phyloP scores from a whole-genome alignment of 139 green algal genomes.

The Protoeuglena noctilucae region DNA sequence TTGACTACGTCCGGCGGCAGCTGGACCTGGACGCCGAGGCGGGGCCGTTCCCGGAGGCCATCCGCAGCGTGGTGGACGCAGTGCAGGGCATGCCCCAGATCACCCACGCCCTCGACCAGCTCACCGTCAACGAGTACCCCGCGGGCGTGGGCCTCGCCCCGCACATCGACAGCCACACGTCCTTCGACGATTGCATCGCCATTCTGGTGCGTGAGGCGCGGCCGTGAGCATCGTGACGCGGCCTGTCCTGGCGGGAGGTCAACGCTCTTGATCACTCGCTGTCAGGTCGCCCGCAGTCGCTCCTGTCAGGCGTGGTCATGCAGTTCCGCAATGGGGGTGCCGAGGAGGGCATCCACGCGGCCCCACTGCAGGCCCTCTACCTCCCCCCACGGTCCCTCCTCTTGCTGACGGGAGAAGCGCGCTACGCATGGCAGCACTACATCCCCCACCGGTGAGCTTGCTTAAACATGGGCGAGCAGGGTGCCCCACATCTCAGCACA shows the following conservation, averaged over 20 bases:
- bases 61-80: slow-evolving; percentile 12
- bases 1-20: slow-evolving; percentile 1
- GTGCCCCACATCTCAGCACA: no score
- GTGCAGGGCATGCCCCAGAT: slow-evolving; percentile 5
- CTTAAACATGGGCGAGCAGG: no score
- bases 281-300: no score
- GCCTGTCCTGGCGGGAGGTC: no score
- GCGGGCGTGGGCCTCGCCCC: slow-evolving; percentile 72
- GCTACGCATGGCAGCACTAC: slow-evolving; percentile 84
- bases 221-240: no score
- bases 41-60: neutral
- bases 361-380: slow-evolving; percentile 37
- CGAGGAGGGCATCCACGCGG: no score
- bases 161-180: slow-evolving; percentile 90
- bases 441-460: slow-evolving; percentile 86
- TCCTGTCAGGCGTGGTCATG: no score
- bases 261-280: no score
- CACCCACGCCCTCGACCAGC: slow-evolving; percentile 33
- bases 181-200: slow-evolving; percentile 49
- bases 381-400: slow-evolving; percentile 62
- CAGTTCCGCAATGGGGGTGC: no score
- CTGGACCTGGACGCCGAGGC: slow-evolving; percentile 5
- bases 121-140: slow-evolving; percentile 89
- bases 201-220: no score
- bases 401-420: slow-evolving; percentile 61